These are phyloP conservation scores for Ulota crispa DNA, from an alignment of 225 moss, liverwort and hornwort species.

Conservation along the genomic window DNA sequence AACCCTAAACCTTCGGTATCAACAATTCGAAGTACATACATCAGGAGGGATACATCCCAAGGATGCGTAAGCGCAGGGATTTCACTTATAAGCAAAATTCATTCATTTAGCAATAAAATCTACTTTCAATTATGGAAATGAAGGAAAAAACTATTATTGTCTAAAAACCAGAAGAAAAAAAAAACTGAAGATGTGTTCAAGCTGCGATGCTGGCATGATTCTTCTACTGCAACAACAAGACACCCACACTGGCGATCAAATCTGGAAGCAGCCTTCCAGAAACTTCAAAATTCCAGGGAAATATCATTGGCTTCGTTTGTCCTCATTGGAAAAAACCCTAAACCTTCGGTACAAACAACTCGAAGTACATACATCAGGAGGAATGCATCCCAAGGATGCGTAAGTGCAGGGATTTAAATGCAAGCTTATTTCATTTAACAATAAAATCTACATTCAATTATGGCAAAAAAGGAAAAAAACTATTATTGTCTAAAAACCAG, in stretches of 20 bases:
- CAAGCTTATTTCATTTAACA: no score
- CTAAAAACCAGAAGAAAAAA: background rate
- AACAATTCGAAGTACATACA: background rate
- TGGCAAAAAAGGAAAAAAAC: background rate
- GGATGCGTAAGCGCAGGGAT: background rate
- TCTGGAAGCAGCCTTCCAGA: background rate
- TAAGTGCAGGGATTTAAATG: background rate
- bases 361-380: background rate
- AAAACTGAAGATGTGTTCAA: background rate
- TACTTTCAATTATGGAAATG: background rate
- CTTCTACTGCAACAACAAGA: background rate
- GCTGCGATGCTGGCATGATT: background rate
- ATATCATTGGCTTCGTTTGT: background rate
- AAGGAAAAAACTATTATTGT: background rate
- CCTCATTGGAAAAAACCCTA: background rate
- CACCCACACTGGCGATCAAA: background rate
- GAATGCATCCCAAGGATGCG: background rate
- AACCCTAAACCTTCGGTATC: background rate
- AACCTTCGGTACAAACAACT: background rate
- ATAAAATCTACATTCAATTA: background rate
- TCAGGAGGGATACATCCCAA: background rate
- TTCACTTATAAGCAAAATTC: no score
- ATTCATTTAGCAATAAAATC: background rate
- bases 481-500: background rate
- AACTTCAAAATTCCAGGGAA: background rate